Percentiles rank a stretch among this genome's conserved stretches.
These are phyloP conservation scores for Nicotiana tabacum DNA, from an alignment of 257 asterid species.

Conservation along the genomic window DNA sequence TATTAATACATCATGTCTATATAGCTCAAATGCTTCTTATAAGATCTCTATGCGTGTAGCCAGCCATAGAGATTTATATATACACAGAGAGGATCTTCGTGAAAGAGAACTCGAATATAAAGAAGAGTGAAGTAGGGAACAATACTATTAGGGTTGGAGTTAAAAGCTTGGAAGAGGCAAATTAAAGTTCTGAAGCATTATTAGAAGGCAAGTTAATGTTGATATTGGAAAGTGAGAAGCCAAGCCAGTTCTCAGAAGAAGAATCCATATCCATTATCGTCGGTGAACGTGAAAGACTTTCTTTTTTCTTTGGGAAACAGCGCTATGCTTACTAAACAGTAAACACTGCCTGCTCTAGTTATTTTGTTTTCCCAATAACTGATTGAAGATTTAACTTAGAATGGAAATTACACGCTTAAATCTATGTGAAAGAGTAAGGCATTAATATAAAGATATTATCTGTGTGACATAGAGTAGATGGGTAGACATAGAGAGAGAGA, in stretches of 20 bases:
- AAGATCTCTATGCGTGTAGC: neutral
- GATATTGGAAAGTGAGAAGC: conserved; percentile 73
- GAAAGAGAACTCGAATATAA: too few relatives aligned
- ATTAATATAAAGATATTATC: neutral
- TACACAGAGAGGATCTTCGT: neutral
- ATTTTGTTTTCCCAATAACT: neutral
- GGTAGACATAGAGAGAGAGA: neutral
- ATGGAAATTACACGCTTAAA: neutral
- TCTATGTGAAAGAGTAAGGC: neutral
- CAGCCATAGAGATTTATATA: neutral
- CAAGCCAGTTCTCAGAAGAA: conserved; percentile 64
- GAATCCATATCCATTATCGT: conserved; percentile 50
- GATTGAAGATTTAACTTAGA: neutral
- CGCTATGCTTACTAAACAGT: conserved; percentile 13
- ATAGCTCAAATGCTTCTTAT: neutral
- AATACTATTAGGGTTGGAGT: conserved; percentile 17
- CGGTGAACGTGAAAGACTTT: conserved; percentile 30
- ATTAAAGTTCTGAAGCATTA: conserved; percentile 12
- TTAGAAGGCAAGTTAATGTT: neutral
- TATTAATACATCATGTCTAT: neutral
- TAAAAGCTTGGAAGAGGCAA: conserved; percentile 47
- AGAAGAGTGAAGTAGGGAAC: neutral
- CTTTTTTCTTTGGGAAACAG: conserved; percentile 48
- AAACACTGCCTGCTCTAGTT: neutral
- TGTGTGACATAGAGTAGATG: neutral